Evolutionary conservation across 768 basidiomycete genomes (phyloP).

Genomic region (Psilocybe azurescens): DNA sequence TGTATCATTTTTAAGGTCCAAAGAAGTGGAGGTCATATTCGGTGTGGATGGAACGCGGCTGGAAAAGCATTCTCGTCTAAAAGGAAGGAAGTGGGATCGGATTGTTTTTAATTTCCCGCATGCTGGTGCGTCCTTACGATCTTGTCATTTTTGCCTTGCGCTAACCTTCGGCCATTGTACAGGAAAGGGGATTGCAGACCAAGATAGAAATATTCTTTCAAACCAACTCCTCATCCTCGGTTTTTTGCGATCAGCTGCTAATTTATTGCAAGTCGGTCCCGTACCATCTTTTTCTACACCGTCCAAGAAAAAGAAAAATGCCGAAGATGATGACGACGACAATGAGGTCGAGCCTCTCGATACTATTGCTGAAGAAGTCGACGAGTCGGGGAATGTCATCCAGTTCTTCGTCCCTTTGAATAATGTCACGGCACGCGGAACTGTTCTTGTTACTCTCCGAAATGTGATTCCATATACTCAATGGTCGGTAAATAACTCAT

Average conservation of each 20-base stretch:
- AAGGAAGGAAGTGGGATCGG: constrained; percentile 71
- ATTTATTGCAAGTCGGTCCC: constrained; percentile 62
- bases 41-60: constrained; percentile 84
- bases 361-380: constrained; percentile 20
- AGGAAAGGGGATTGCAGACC: constrained; percentile 92
- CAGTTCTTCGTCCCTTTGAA: constrained; percentile 14
- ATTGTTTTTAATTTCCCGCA: constrained; percentile 98
- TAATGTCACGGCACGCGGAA: constrained; percentile 54
- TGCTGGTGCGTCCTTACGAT: constrained; percentile 62
- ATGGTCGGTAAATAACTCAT: constrained; percentile 57
- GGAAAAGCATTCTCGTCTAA: constrained; percentile 61
- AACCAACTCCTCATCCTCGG: constrained; percentile 86
- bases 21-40: constrained; percentile 78
- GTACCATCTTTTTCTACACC: constrained; percentile 46
- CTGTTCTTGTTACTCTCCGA: constrained; percentile 84
- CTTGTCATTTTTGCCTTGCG: neutral
- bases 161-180: constrained; percentile 11
- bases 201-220: constrained; percentile 89
- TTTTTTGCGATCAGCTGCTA: constrained; percentile 78
- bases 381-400: constrained; percentile 6
- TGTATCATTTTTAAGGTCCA: constrained; percentile 55
- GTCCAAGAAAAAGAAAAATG: constrained; percentile 50
- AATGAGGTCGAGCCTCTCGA: constrained; percentile 40
- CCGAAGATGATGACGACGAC: constrained; percentile 53
- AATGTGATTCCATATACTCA: constrained; percentile 87